These are phyloP conservation scores for Waitea zeae DNA, from an alignment of 1,284 basidiomycete genomes.

Conservation along the genomic window DNA sequence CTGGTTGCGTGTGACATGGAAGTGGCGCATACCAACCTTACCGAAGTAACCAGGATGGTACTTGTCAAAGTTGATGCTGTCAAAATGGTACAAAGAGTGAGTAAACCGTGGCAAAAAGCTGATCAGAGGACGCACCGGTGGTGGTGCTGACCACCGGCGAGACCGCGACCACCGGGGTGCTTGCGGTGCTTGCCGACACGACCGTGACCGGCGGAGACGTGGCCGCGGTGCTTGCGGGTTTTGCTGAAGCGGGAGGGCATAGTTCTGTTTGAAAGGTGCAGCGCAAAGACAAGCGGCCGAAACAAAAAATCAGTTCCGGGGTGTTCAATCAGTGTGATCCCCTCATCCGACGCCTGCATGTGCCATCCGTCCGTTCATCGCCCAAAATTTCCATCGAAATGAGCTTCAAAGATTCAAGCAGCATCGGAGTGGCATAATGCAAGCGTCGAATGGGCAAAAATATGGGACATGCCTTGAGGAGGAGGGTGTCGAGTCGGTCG, in stretches of 20 bases:
- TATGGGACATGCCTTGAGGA: too few species aligned
- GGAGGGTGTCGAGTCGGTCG: too few species aligned
- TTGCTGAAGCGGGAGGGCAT: conserved; percentile 94
- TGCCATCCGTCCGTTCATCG: conserved; percentile 37
- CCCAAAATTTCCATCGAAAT: too few species aligned
- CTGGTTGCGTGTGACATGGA: conserved; percentile 87
- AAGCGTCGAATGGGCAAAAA: too few species aligned
- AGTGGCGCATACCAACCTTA: conserved; percentile 98
- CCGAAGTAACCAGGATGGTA: conserved; percentile 99
- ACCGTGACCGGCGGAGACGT: conserved; percentile 98
- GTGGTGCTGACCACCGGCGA: conserved; percentile 99
- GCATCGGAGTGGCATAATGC: too few species aligned
- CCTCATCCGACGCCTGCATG: conserved; percentile 14
- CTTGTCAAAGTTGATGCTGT: conserved; percentile 78
- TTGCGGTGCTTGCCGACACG: conserved; percentile 99
- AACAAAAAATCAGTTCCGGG: too few species aligned
- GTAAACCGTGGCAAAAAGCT: conserved; percentile 2
- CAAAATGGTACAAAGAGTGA: conserved; percentile 2
- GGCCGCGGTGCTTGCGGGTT: conserved; percentile 96
- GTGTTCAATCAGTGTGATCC: conserved; percentile 9
- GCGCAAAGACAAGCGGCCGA: too few species aligned
- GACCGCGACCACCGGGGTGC: conserved; percentile 99
- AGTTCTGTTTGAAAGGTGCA: conserved; percentile 18
- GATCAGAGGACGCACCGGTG: conserved; percentile 56
- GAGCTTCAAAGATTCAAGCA: too few species aligned